Percentiles rank a stretch among this genome's conserved stretches.
Conservation (phyloP, 2,329 filamentous ascomycete species). For the Apiospora sp. region DNA sequence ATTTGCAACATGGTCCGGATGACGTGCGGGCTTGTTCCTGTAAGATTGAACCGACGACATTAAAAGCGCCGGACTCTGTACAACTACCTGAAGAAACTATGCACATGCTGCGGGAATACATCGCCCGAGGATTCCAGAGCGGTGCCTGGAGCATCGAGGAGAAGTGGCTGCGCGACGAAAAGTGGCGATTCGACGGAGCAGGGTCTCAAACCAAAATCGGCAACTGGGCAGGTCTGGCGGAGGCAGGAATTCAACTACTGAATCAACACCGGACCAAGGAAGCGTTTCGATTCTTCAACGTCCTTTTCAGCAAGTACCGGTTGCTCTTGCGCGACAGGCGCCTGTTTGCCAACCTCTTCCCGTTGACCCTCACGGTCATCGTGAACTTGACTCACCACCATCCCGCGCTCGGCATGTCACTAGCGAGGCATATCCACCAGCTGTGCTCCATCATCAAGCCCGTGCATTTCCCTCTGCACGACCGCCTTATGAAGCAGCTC, state of each 20-base stretch:
- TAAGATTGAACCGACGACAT: neutral
- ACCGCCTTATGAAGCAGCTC: slow-evolving; percentile 3
- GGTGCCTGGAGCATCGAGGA: neutral
- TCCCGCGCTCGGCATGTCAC: neutral
- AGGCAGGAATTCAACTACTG: slow-evolving; percentile 6
- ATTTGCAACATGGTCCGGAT: neutral
- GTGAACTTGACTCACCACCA: slow-evolving; percentile 1
- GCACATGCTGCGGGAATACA: neutral
- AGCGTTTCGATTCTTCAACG: neutral
- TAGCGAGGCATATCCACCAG: slow-evolving; percentile 8
- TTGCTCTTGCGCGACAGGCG: neutral
- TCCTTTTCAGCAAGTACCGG: slow-evolving; percentile 9
- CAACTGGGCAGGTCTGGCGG: neutral
- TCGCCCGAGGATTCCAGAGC: slow-evolving; percentile 2
- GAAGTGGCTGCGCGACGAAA: neutral
- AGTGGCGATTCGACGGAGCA: slow-evolving; percentile 1
- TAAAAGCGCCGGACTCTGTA: neutral
- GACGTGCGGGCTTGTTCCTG: neutral
- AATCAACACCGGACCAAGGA: neutral
- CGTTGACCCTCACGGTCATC: slow-evolving; percentile 7
- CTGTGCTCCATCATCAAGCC: neutral
- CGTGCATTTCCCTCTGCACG: neutral
- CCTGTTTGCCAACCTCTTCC: slow-evolving; percentile 2
- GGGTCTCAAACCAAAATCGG: neutral
- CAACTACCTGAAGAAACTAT: neutral